A percentile compares a stretch with the other conserved stretches of the same genome.
Conservation (phyloP, 2,329 filamentous ascomycete species). For the Ophiostoma ips region DNA sequence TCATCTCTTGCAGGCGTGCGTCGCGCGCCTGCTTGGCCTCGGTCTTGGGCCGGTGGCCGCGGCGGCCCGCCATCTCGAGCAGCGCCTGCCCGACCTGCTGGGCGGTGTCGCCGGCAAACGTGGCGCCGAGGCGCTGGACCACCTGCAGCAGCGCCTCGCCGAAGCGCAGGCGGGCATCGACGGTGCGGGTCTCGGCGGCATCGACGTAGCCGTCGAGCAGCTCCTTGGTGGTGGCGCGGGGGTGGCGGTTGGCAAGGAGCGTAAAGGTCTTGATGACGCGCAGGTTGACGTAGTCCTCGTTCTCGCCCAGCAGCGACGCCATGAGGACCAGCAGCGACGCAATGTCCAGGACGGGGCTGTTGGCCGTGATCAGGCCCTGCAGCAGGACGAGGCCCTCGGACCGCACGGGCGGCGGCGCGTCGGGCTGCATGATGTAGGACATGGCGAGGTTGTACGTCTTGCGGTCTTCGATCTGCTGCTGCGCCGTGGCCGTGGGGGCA, state of each 20-base stretch:
- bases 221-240: conserved; percentile 46
- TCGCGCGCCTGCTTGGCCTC: conserved; percentile 39
- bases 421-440: conserved; percentile 46
- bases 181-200: conserved; percentile 37
- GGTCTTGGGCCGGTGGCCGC: conserved; percentile 46
- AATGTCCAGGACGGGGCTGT: conserved; percentile 50
- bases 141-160: conserved; percentile 54
- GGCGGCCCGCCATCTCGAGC: conserved; percentile 49
- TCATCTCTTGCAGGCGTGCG: conserved; percentile 32
- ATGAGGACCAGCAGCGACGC: conserved; percentile 49
- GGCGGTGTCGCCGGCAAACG: conserved; percentile 40
- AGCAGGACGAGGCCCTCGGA: conserved; percentile 50
- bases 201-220: conserved; percentile 57
- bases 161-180: conserved; percentile 53
- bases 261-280: conserved; percentile 53
- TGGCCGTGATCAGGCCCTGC: conserved; percentile 38
- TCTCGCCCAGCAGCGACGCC: conserved; percentile 48
- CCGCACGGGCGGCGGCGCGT: conserved; percentile 52
- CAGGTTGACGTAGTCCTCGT: conserved; percentile 59
- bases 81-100: conserved; percentile 40
- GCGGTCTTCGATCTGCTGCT: conserved; percentile 42
- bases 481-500: conserved; percentile 20
- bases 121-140: conserved; percentile 44
- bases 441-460: conserved; percentile 49
- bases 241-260: conserved; percentile 46